Evolutionary conservation across 2,329 filamentous ascomycete genomes (phyloP), one percentile per base, ranked within the genome.

Genomic region (Phialemonium atrogriseum): DNA sequence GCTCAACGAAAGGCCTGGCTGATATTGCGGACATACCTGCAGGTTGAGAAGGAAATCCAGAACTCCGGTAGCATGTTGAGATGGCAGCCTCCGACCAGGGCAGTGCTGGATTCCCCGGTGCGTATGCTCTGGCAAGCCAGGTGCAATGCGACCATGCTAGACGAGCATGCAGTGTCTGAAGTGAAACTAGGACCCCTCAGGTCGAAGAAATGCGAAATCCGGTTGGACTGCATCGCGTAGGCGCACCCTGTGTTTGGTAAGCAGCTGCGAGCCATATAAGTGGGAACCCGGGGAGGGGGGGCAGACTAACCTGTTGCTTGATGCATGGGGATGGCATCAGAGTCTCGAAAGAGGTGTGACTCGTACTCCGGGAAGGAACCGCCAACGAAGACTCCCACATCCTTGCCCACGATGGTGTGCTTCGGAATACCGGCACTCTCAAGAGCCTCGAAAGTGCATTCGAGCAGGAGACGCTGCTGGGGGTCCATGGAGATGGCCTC

Each of bases 131-230:
- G 65, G 31, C 63, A 66, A 2, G 67, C 69, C 30, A 59, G 46
- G 36, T 73, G 67, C 12, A 72, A 46, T 4, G 67, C 66, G 16
- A 66, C 58, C 34, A 73, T 47, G 37, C 62, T 62, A 1, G 66
- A 68, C 1, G 68, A 71, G 39, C 68, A 73, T 5, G 66, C 68
- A 2, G 68, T 71, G 35, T 72, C 65, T 4, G 65, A 52, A 0
- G 67, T 66, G 35, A 71, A 63, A 32, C 64, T 69, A 1, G 69
- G 68, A 0, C 71, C 70, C 22, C 60, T 54, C 21, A 75, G 54
- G 40, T 74, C 64, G 38, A 72, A 73, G 50, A 65, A 69, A 40
- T 73, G 68, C 2, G 68, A 71, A 13, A 74, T 55, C 27, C 70
- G 56, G 38, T 73, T 73, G 1, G 68, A 66, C 36, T 70, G 58